Conservation (phyloP, 305 asterid species). For the Ajuga reptans region DNA sequence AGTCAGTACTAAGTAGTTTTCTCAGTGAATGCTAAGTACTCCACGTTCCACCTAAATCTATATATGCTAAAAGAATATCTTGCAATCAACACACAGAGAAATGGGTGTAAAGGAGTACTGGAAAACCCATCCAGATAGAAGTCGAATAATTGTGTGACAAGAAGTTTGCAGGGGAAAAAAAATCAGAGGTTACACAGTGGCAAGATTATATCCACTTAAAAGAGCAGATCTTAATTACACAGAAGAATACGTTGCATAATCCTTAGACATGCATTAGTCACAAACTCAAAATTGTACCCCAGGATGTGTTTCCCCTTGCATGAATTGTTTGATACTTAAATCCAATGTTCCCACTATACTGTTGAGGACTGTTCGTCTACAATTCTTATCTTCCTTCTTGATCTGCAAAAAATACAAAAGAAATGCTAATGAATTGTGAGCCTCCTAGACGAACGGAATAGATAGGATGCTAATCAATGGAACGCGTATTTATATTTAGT, state of each 20-base stretch:
- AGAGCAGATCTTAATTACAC: not conserved
- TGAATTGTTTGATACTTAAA: constrained; percentile 61
- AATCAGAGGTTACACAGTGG: not conserved
- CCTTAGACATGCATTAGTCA: constrained; percentile 10
- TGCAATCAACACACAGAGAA: not conserved
- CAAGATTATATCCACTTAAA: not conserved
- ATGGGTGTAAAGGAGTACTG: not conserved
- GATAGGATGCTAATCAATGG: constrained; percentile 6
- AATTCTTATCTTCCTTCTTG: constrained; percentile 71
- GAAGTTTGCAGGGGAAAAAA: constrained; percentile 13
- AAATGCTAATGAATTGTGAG: not conserved
- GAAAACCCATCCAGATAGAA: not conserved
- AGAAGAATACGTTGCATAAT: not conserved
- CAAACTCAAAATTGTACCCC: constrained; percentile 49
- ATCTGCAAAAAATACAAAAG: constrained; percentile 40
- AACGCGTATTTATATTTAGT: not conserved
- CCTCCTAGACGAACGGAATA: constrained; percentile 10
- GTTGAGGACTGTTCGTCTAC: constrained; percentile 72
- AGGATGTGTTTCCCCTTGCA: constrained; percentile 73
- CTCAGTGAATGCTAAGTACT: not conserved
- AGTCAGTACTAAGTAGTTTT: not conserved
- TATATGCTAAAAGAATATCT: not conserved
- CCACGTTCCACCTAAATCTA: not conserved
- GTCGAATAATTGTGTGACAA: not conserved
- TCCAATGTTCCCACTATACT: constrained; percentile 88